Base-by-base conservation (phyloP, 2,329 filamentous ascomycete genomes). In the Camillea tinctor region DNA sequence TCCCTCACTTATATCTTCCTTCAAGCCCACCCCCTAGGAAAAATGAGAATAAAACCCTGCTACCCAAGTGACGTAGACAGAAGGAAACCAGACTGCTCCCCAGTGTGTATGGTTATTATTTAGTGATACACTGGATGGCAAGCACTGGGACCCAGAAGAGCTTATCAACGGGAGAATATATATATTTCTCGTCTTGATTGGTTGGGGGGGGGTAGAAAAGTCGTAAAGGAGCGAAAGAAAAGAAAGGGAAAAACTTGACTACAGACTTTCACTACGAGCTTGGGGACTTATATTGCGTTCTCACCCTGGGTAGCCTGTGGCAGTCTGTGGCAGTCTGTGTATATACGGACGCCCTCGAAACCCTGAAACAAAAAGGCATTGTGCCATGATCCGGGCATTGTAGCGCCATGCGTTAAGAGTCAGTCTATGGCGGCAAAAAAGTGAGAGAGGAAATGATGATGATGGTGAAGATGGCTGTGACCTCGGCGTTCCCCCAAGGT, bases 401-500 rank as follows among this genome's bases (percentile, higher is more conserved):
- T 22, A 50, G 19, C 9, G 49, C 19, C 49, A 22, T 21, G 11
- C 5, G 11, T 44, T 44, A 15, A 15, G n/a, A n/a, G n/a, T n/a
- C n/a, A 44, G 36, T 44, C 36, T 50, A 50, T 23, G 6, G 19
- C 3, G 19, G 26, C 13, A 7, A 30, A 30, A 11, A 9, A 11
- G 26, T n/a, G 26, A 11, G 26, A 7, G 6, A 30, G 6, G 19
- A 1, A n/a, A 23, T 50, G 49, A 19, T 50, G n/a, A n/a, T n/a
- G n/a, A n/a, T n/a, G n/a, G n/a, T n/a, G n/a, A n/a, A n/a, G n/a
- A n/a, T n/a, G 49, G 49, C 17, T 50, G 49, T 19, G 21, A 13
- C 7, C 15, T 54, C 52, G 52, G 52, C 52, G 24, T 54, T 54
- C 52, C 52, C 52, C 52, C 52, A 54, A 44, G 24, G 20, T 26